Evolutionary conservation across 169 alveolate genomes (phyloP), one percentile per base, ranked within the genome.

Genomic region (Miamiensis avidus): DNA sequence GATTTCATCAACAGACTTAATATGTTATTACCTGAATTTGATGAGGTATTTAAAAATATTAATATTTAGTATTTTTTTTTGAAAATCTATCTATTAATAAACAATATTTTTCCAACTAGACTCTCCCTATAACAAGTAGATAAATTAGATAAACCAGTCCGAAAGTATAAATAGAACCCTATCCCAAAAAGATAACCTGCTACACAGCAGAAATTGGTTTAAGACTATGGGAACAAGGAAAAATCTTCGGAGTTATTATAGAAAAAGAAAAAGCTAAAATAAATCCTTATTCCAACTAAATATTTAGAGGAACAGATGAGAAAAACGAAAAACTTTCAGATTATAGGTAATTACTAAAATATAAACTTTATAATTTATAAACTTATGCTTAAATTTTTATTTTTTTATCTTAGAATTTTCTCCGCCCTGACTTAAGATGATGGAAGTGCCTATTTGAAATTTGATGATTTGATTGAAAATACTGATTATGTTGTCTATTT

Each of bases 161-260:
- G 11, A n/a, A 64, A 0, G 64, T 79, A 1, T 65, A 31, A 27
- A 64, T 34, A 6, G 84, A 79, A 25, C 34, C 73, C 0, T 1
- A 64, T 0, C 33, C 33, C 0, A 49, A 29, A 11, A 1, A 29
- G 4, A 79, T 79, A 16, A 65, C 32, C 15, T 49, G 31, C 28
- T 34, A 79, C 30, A 79, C 65, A 29, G 84, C 84, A 0, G 64
- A 65, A 0, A 34, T 79, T 28, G 31, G 77, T 31, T 4, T 79
- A 4, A 79, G 31, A 30, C 34, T 79, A n/a, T 79, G 77, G 84
- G 84, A 79, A 79, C 0, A 49, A 34, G 84, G 84, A 34, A 34
- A 49, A 16, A 49, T 79, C 31, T 79, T 49, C 64, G 84, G 75
- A 0, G 65, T 79, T 49, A 33, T 79, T 29, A 34, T 34, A 79